phyloP scores from a whole-genome alignment of 78 protist genomes.

The Dictyostelium firmibasis region DNA sequence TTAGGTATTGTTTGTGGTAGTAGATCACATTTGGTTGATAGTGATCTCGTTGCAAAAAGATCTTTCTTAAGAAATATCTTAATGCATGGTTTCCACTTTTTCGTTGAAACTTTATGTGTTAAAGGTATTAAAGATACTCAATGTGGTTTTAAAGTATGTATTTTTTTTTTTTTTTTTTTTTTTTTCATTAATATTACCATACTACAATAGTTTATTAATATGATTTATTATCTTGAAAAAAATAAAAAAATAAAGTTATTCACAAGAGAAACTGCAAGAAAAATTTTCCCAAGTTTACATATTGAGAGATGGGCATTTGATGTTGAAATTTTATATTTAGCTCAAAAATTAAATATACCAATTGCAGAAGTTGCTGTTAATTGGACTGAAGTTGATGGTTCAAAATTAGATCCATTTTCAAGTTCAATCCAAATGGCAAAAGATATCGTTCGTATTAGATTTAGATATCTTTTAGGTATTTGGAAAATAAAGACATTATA shows the following conservation, averaged over 20 bases:
- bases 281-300: slow-evolving; percentile 58
- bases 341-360: slow-evolving; percentile 48
- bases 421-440: slow-evolving; percentile 84
- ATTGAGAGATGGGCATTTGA: slow-evolving; percentile 86
- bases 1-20: slow-evolving; percentile 83
- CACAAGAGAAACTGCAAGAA: slow-evolving; percentile 62
- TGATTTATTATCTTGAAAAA: neutral
- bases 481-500: slow-evolving; percentile 75
- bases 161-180: neutral
- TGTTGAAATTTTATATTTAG: slow-evolving; percentile 80
- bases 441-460: slow-evolving; percentile 82
- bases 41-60: slow-evolving; percentile 74
- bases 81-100: slow-evolving; percentile 81
- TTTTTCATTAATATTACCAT: neutral
- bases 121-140: slow-evolving; percentile 81
- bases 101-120: slow-evolving; percentile 60
- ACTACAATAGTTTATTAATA: slow-evolving; percentile 17
- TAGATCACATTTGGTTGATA: slow-evolving; percentile 81
- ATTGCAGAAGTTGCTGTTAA: slow-evolving; percentile 79
- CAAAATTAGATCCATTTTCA: slow-evolving; percentile 80
- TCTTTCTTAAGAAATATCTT: slow-evolving; percentile 57
- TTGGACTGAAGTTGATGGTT: slow-evolving; percentile 89
- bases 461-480: slow-evolving; percentile 74
- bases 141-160: slow-evolving; percentile 68
- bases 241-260: slow-evolving; percentile 54